These are phyloP conservation scores for Wickerhamiella parazyma DNA, from an alignment of 805 yeast genomes.

Conservation along the genomic window DNA sequence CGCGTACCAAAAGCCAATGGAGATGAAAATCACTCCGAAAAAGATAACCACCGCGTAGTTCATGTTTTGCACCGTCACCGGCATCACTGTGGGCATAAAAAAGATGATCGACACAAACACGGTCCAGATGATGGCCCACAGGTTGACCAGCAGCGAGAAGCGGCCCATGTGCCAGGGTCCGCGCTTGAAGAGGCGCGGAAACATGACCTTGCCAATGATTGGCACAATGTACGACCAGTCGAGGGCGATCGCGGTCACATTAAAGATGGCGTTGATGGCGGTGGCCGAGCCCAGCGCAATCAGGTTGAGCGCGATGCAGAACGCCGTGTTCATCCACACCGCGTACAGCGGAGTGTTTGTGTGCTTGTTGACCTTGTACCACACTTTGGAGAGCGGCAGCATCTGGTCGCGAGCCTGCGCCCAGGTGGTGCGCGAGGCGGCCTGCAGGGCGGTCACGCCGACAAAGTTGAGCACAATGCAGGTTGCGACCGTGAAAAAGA, in stretches of 20 bases:
- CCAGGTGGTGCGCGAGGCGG: conserved; percentile 59
- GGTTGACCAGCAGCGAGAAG: conserved; percentile 18
- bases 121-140: conserved; percentile 19
- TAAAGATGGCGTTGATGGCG: conserved; percentile 57
- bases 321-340: conserved; percentile 36
- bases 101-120: conserved; percentile 18
- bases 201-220: conserved; percentile 42
- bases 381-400: conserved; percentile 41
- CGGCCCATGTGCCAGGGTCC: conserved; percentile 60
- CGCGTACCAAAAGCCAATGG: conserved; percentile 16
- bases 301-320: conserved; percentile 39
- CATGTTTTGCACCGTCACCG: conserved; percentile 21
- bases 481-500: conserved; percentile 46
- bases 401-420: conserved; percentile 70
- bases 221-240: conserved; percentile 58
- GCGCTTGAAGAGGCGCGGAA: conserved; percentile 39
- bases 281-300: conserved; percentile 46
- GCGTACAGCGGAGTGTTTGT: conserved; percentile 56
- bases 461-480: conserved; percentile 51
- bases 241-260: conserved; percentile 59
- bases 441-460: conserved; percentile 50
- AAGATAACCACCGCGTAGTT: conserved; percentile 23
- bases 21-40: conserved; percentile 16
- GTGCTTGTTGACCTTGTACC: conserved; percentile 34
- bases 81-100: conserved; percentile 20